Percentiles rank a stretch among this genome's conserved stretches.
Conservation (phyloP, 2,329 filamentous ascomycete species). For the Diaporthe eres region DNA sequence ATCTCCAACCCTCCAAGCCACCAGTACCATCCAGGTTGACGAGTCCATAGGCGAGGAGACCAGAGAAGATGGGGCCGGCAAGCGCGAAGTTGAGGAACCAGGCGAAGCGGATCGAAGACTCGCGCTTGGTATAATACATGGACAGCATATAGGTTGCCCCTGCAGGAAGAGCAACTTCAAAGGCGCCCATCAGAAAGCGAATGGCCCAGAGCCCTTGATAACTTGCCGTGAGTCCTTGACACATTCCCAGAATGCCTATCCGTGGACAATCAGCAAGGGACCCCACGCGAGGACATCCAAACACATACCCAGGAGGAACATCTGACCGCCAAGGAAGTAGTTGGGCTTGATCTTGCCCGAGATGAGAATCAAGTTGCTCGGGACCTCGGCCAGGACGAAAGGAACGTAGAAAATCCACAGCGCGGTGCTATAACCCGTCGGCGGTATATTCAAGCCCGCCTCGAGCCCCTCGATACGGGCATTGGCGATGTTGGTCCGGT, state of each 20-base stretch:
- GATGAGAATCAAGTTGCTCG: constrained; percentile 61
- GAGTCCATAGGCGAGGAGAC: constrained; percentile 58
- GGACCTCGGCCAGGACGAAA: constrained; percentile 61
- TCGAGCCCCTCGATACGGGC: constrained; percentile 60
- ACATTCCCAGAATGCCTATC: constrained; percentile 57
- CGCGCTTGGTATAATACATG: constrained; percentile 48
- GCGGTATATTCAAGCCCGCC: constrained; percentile 57
- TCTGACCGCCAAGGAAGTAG: constrained; percentile 55
- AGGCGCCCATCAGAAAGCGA: constrained; percentile 43
- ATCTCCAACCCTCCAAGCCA: constrained; percentile 58
- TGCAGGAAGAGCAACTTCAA: constrained; percentile 47
- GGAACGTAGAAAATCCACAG: constrained; percentile 61
- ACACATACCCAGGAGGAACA: constrained; percentile 55
- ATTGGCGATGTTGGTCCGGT: constrained; percentile 56
- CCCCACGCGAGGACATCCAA: constrained; percentile 14
- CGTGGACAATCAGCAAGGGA: background rate
- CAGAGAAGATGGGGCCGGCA: constrained; percentile 55
- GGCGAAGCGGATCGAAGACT: constrained; percentile 48
- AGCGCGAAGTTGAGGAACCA: constrained; percentile 55
- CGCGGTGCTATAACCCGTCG: constrained; percentile 57
- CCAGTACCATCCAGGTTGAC: constrained; percentile 55
- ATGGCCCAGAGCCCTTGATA: constrained; percentile 54
- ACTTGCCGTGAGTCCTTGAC: constrained; percentile 56
- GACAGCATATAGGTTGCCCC: constrained; percentile 50
- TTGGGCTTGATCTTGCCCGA: constrained; percentile 55